These are phyloP conservation scores for Fusarium odoratissimum DNA, from an alignment of 2,329 filamentous ascomycete genomes.

Conservation along the genomic window DNA sequence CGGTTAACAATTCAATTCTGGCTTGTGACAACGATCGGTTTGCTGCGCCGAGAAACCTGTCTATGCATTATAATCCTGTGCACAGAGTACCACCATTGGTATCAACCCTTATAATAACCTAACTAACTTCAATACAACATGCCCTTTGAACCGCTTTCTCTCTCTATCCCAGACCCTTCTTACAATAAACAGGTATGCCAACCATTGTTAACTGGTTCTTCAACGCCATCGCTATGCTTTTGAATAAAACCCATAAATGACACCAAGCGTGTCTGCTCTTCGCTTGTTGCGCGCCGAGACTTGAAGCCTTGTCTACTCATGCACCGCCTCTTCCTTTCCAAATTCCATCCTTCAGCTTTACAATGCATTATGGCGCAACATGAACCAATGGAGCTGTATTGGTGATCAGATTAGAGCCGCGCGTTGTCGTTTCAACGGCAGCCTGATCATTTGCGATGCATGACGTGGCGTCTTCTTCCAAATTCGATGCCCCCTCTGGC, in stretches of 20 bases:
- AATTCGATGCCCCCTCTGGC: slow-evolving; percentile 11
- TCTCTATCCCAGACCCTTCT: background rate
- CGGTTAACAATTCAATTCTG: background rate
- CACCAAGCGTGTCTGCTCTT: background rate
- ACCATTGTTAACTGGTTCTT: slow-evolving; percentile 5
- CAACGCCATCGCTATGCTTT: slow-evolving; percentile 43
- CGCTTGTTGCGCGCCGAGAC: background rate
- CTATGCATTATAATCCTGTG: background rate
- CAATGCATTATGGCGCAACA: background rate
- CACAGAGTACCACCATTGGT: background rate
- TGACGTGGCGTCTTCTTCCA: slow-evolving; percentile 18
- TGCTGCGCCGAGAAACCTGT: background rate
- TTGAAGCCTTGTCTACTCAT: background rate
- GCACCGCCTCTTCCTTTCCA: background rate
- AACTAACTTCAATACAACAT: background rate
- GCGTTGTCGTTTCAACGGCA: slow-evolving; percentile 21
- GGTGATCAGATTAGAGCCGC: slow-evolving; percentile 4
- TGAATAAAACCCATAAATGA: slow-evolving; percentile 14
- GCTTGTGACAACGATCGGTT: background rate
- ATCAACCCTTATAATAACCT: slow-evolving; percentile 4
- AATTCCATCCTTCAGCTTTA: background rate
- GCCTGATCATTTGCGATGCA: slow-evolving; percentile 2
- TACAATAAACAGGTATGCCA: slow-evolving; percentile 11
- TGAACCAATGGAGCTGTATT: slow-evolving; percentile 5
- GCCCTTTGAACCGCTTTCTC: background rate